phyloP scores from a whole-genome alignment of 208 protist species.

The Leishmania gerbilli region DNA sequence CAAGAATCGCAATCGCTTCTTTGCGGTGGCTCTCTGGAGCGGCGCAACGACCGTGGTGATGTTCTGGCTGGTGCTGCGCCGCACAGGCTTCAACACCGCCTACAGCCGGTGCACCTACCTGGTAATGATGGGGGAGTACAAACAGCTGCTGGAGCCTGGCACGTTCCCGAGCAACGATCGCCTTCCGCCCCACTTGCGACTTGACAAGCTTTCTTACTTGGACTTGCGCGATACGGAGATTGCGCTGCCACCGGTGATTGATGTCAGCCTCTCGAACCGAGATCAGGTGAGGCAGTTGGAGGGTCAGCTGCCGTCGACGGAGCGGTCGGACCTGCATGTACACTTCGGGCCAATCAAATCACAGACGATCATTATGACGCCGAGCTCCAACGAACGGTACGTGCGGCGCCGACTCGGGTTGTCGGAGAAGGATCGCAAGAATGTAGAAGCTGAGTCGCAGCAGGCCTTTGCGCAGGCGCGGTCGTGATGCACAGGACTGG shows the following conservation, averaged over 20 bases:
- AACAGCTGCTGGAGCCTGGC: slow-evolving; percentile 74
- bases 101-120: slow-evolving; percentile 82
- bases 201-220: slow-evolving; percentile 77
- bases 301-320: slow-evolving; percentile 51
- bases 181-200: slow-evolving; percentile 80
- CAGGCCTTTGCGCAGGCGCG: background rate
- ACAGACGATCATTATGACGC: slow-evolving; percentile 82
- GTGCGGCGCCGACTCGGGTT: slow-evolving; percentile 72
- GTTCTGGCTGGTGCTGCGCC: slow-evolving; percentile 80
- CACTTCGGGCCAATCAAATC: slow-evolving; percentile 74
- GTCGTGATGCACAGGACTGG: background rate
- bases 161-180: slow-evolving; percentile 70
- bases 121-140: slow-evolving; percentile 86
- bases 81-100: slow-evolving; percentile 80
- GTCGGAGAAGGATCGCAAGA: slow-evolving; percentile 41
- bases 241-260: slow-evolving; percentile 78
- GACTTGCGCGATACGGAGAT: slow-evolving; percentile 77
- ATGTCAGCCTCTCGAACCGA: slow-evolving; percentile 57
- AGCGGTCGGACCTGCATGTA: slow-evolving; percentile 70
- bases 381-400: slow-evolving; percentile 70
- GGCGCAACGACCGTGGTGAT: slow-evolving; percentile 64
- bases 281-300: slow-evolving; percentile 66
- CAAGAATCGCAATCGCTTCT: slow-evolving; percentile 69
- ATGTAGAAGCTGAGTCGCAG: slow-evolving; percentile 15
- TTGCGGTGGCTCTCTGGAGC: slow-evolving; percentile 65